These are phyloP conservation scores for Mortierella antarctica DNA, from an alignment of 192 early-diverging fungal genomes.

Conservation along the genomic window DNA sequence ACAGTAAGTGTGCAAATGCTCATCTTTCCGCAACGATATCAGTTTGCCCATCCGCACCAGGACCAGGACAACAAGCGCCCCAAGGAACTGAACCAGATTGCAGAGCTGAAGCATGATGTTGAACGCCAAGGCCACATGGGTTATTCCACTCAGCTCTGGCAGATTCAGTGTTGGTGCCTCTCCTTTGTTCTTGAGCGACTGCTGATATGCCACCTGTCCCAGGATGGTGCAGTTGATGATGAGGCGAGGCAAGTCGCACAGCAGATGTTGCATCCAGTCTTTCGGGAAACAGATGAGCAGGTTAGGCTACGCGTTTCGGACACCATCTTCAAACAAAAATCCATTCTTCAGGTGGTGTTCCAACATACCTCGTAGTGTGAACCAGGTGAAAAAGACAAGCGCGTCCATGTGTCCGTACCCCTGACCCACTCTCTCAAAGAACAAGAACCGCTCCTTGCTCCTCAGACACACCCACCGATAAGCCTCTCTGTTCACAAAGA, in stretches of 20 bases:
- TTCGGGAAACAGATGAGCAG: not conserved
- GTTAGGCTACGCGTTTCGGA: not conserved
- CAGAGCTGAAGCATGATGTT: constrained; percentile 50
- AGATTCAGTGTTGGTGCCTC: constrained; percentile 24
- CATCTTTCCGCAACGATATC: constrained; percentile 34
- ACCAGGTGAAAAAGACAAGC: constrained; percentile 40
- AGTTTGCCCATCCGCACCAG: constrained; percentile 31
- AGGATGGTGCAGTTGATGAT: constrained; percentile 48
- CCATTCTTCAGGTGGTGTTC: not conserved
- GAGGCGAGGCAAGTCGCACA: constrained; percentile 43
- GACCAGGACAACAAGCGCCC: constrained; percentile 20
- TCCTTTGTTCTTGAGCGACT: constrained; percentile 22
- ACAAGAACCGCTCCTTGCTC: constrained; percentile 33
- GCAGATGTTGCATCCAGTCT: constrained; percentile 52
- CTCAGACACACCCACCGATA: constrained; percentile 45
- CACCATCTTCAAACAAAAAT: constrained; percentile 3
- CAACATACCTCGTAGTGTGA: constrained; percentile 31
- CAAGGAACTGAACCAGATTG: constrained; percentile 32
- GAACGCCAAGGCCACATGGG: constrained; percentile 27
- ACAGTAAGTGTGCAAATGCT: constrained; percentile 47
- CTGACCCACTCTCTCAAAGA: constrained; percentile 50
- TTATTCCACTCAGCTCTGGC: constrained; percentile 27
- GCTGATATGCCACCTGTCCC: constrained; percentile 28
- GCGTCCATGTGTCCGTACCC: constrained; percentile 42
- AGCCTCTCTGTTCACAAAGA: constrained; percentile 47